These are phyloP conservation scores for Lipomyces lipofer DNA, from an alignment of 805 yeast species.

Conservation along the genomic window DNA sequence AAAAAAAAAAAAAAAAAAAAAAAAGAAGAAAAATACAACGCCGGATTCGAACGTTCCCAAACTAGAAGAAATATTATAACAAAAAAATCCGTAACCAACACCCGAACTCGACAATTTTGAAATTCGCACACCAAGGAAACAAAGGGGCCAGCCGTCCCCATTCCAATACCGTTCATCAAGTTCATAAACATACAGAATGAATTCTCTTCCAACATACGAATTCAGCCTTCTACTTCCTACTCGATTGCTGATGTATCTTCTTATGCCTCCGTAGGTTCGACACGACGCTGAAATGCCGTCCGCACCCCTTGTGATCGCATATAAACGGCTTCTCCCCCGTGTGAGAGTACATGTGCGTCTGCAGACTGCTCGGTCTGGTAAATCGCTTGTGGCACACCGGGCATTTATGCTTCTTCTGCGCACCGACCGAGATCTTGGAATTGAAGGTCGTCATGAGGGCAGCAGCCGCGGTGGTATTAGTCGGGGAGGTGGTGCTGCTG, in stretches of 20 bases:
- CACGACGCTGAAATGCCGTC: conserved; percentile 69
- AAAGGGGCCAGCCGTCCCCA: background rate
- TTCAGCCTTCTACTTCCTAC: background rate
- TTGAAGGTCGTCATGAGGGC: conserved; percentile 30
- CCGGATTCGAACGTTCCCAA: too few relatives aligned
- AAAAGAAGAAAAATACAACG: too few relatives aligned
- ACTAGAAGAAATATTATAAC: background rate
- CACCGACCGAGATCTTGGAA: conserved; percentile 21
- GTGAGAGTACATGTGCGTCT: conserved; percentile 78
- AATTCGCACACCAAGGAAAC: background rate
- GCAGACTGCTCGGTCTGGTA: conserved; percentile 78
- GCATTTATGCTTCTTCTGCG: conserved; percentile 39
- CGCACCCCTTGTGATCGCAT: conserved; percentile 66
- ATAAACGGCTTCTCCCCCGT: conserved; percentile 72
- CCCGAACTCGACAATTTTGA: background rate
- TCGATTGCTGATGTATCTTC: conserved; percentile 51
- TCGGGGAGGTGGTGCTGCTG: background rate
- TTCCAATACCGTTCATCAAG: background rate
- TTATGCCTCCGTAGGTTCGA: conserved; percentile 79
- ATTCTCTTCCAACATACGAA: background rate
- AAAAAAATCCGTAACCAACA: background rate
- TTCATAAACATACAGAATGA: background rate
- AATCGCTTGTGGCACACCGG: conserved; percentile 69
- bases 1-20: background rate
- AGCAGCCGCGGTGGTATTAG: background rate